phyloP scores from a whole-genome alignment of 306 rosid genomes.

The Begonia masoniana region DNA sequence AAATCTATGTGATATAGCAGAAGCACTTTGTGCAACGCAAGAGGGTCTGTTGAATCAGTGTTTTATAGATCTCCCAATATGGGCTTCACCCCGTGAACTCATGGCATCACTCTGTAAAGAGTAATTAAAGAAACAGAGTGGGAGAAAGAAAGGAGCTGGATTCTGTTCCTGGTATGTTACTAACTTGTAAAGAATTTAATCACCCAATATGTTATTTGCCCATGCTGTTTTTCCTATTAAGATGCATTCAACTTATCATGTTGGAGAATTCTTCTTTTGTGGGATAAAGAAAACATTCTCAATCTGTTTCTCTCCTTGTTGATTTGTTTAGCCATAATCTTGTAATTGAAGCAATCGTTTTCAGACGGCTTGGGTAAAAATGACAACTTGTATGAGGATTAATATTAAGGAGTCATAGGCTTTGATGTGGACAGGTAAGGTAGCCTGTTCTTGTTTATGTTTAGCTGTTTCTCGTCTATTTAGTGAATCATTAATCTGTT shows the following conservation, averaged over 20 bases:
- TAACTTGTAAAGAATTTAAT: neutral
- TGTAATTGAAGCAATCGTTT: neutral
- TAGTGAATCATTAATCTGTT: no score
- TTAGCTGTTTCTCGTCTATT: no score
- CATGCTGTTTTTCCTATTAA: neutral
- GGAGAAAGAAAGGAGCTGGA: neutral
- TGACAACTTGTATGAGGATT: neutral
- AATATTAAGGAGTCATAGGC: neutral
- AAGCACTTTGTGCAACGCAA: conserved; percentile 6
- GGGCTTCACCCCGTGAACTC: conserved; percentile 11
- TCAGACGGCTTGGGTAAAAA: neutral
- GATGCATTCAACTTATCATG: neutral
- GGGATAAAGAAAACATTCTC: neutral
- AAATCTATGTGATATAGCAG: conserved; percentile 13
- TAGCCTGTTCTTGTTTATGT: no score
- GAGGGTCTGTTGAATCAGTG: conserved; percentile 6
- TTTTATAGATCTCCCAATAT: conserved; percentile 11
- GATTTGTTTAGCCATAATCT: neutral
- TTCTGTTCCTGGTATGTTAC: neutral
- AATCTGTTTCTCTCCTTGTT: neutral
- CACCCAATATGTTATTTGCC: neutral
- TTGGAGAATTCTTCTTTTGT: neutral
- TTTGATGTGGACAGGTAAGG: neutral
- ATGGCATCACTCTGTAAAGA: conserved; percentile 10
- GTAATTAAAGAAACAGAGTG: neutral